Evolutionary conservation across 78 protist genomes (phyloP).

Genomic region (Protostelium mycophagum): DNA sequence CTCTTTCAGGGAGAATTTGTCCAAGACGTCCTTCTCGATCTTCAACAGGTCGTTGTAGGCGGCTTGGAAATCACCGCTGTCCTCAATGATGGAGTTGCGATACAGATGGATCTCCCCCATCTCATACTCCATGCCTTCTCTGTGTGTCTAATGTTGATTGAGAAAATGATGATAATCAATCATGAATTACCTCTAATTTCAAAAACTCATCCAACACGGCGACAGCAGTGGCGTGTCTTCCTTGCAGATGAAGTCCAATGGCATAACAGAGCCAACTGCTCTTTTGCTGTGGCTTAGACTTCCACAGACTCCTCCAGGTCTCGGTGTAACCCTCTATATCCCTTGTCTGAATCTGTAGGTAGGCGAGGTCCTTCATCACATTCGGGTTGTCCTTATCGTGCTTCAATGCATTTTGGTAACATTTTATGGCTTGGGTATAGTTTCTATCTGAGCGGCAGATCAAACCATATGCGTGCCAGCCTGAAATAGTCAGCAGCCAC

Average conservation of each 20-base stretch:
- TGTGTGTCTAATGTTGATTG: background rate
- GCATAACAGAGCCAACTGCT: conserved; percentile 82
- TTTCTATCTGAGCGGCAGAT: conserved; percentile 80
- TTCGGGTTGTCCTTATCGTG: conserved; percentile 70
- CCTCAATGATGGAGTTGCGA: conserved; percentile 38
- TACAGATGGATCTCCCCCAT: conserved; percentile 50
- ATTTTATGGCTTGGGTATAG: conserved; percentile 86
- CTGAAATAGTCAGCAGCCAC: conserved; percentile 7
- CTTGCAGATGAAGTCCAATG: conserved; percentile 63
- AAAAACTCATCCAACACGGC: conserved; percentile 39
- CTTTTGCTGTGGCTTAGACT: conserved; percentile 42
- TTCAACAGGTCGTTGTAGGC: conserved; percentile 12
- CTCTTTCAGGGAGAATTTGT: conserved; percentile 20
- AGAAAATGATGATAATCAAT: background rate
- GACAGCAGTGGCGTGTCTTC: conserved; percentile 32
- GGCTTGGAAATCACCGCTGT: conserved; percentile 21
- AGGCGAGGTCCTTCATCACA: conserved; percentile 75
- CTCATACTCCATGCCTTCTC: conserved; percentile 29
- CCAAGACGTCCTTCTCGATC: conserved; percentile 20
- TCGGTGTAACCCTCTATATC: conserved; percentile 75
- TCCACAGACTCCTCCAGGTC: conserved; percentile 66
- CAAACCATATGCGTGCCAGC: conserved; percentile 92
- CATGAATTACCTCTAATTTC: background rate
- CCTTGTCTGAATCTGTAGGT: conserved; percentile 76
- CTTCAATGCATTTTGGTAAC: conserved; percentile 78